These are phyloP conservation scores for Gossypium laxum DNA, from an alignment of 441 rosid species.

Conservation along the genomic window DNA sequence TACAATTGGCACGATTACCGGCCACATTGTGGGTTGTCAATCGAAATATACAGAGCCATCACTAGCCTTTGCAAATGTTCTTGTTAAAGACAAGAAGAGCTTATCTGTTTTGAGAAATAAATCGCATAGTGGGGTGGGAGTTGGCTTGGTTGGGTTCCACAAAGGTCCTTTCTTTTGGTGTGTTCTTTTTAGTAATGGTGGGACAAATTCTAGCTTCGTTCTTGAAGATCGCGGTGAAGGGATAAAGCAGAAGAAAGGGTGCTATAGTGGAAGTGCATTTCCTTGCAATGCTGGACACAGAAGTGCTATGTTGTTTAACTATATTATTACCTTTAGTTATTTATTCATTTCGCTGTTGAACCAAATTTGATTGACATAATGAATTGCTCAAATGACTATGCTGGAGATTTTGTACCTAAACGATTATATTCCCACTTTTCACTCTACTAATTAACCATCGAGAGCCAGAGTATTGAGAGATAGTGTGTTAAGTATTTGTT, in stretches of 20 bases:
- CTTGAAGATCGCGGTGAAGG: constrained; percentile 70
- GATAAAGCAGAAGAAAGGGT: constrained; percentile 62
- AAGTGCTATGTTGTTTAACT: constrained; percentile 14
- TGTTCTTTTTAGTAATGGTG: constrained; percentile 48
- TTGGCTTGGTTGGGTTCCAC: constrained; percentile 53
- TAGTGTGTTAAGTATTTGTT: too few species aligned
- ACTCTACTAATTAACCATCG: not conserved
- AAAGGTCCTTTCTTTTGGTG: constrained; percentile 70
- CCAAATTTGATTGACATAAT: constrained; percentile 4
- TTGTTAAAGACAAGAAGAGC: constrained; percentile 41
- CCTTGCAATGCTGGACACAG: constrained; percentile 47
- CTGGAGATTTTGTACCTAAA: constrained; percentile 11
- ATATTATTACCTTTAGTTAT: constrained; percentile 14
- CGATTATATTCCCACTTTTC: constrained; percentile 10
- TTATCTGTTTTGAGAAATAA: constrained; percentile 47
- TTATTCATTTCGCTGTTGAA: constrained; percentile 21
- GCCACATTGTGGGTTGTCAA: constrained; percentile 64
- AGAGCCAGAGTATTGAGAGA: too few species aligned
- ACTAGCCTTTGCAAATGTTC: constrained; percentile 47
- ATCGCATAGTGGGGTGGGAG: constrained; percentile 58
- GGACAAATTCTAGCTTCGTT: constrained; percentile 48
- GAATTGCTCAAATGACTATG: not conserved
- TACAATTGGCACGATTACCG: constrained; percentile 56
- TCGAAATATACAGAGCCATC: constrained; percentile 47
- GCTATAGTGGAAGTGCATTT: constrained; percentile 60